Conservation (phyloP, 805 yeast species). For the Grigorovia yakushimaensis region DNA sequence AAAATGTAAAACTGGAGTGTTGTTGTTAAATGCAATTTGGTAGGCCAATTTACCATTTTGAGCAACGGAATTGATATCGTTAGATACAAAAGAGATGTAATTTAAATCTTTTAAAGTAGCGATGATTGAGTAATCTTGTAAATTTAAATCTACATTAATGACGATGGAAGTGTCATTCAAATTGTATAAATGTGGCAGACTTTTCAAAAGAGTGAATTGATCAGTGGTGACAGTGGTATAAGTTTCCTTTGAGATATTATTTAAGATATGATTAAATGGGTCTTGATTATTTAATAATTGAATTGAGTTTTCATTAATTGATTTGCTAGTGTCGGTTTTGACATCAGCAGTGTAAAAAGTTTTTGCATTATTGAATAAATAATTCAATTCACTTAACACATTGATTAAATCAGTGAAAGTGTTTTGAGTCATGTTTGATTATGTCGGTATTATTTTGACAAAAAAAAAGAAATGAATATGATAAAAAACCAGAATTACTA, state of each 20-base stretch:
- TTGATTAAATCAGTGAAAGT: neutral
- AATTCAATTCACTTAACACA: neutral
- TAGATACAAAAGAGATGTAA: constrained; percentile 59
- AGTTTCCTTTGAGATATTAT: constrained; percentile 7
- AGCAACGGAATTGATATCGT: constrained; percentile 41
- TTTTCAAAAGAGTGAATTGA: constrained; percentile 44
- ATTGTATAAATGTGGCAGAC: constrained; percentile 46
- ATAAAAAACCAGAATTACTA: too few relatives aligned
- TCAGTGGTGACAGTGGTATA: constrained; percentile 41
- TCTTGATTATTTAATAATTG: constrained; percentile 22
- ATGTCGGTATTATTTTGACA: too few relatives aligned
- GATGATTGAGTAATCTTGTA: constrained; percentile 57
- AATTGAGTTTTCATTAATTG: constrained; percentile 5
- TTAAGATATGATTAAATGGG: constrained; percentile 18
- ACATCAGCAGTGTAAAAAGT: neutral
- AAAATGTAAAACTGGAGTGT: constrained; percentile 64
- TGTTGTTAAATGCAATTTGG: constrained; percentile 39
- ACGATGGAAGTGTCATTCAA: constrained; percentile 39
- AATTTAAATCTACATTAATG: constrained; percentile 49
- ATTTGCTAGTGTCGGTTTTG: neutral
- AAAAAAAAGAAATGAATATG: too few relatives aligned
- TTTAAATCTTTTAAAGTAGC: constrained; percentile 67
- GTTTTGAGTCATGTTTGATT: constrained; percentile 3
- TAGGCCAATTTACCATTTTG: constrained; percentile 50
- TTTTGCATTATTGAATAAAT: neutral